These are phyloP conservation scores for Phytopythium delawarense DNA, from an alignment of 352 stramenopile species.

Conservation along the genomic window DNA sequence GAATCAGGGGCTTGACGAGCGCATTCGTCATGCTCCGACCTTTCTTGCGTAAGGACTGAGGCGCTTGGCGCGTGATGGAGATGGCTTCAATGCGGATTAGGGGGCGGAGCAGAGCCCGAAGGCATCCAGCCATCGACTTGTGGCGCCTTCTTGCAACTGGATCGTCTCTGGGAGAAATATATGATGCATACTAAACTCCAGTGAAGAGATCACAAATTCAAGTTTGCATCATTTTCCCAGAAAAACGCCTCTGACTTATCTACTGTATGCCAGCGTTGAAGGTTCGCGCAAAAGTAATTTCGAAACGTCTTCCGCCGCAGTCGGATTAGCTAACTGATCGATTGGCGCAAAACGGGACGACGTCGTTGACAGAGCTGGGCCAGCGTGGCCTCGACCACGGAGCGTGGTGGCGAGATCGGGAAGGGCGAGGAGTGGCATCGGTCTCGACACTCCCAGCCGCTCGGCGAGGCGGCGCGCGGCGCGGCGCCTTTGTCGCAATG, in stretches of 20 bases:
- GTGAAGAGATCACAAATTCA: too few relatives aligned
- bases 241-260: neutral
- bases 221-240: neutral
- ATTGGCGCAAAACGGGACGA: neutral
- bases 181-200: neutral
- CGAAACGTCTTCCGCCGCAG: neutral
- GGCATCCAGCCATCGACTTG: neutral
- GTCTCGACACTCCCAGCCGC: neutral
- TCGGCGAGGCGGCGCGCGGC: neutral
- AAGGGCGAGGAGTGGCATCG: neutral
- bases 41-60: neutral
- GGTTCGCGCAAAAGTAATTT: neutral
- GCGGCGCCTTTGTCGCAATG: neutral
- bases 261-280: neutral
- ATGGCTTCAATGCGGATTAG: neutral
- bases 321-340: conserved; percentile 1
- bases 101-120: neutral
- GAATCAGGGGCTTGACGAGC: neutral
- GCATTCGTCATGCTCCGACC: neutral
- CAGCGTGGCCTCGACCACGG: neutral
- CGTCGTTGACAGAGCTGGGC: neutral
- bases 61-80: neutral
- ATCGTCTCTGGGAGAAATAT: neutral
- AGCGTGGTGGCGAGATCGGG: neutral
- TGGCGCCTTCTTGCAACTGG: neutral